Percentiles rank a stretch among this genome's conserved stretches.
Evolutionary conservation across 345 rosid species (phyloP).

Genomic region (Aurinia saxatilis): DNA sequence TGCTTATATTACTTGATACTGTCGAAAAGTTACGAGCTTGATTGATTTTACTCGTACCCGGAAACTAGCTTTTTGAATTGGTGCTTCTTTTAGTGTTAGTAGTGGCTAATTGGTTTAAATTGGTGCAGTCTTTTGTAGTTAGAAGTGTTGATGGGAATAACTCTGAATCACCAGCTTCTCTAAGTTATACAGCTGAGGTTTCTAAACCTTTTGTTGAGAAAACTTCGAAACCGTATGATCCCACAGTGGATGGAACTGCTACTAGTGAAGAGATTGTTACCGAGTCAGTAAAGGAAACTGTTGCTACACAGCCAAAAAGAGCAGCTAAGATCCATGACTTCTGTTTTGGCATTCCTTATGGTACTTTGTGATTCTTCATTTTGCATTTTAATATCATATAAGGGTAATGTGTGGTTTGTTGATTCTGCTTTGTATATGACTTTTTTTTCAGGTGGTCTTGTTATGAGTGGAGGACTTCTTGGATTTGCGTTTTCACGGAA

Average conservation of each 20-base stretch:
- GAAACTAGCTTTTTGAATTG: no score
- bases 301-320: conserved; percentile 26
- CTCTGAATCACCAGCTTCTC: conserved; percentile 26
- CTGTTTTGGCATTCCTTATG: conserved; percentile 92
- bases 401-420: background rate
- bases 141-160: conserved; percentile 45
- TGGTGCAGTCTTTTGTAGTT: conserved; percentile 40
- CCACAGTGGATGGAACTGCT: conserved; percentile 18
- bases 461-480: conserved; percentile 63
- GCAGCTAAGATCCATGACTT: conserved; percentile 85
- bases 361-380: conserved; percentile 26
- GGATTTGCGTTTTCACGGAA: conserved; percentile 70
- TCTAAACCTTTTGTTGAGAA: conserved; percentile 39
- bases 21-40: no score
- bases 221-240: conserved; percentile 22
- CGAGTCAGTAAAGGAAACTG: conserved; percentile 35
- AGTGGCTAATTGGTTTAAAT: conserved; percentile 1
- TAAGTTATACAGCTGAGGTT: conserved; percentile 37
- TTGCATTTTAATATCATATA: background rate
- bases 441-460: conserved; percentile 50
- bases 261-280: conserved; percentile 3
- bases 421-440: background rate
- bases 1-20: background rate
- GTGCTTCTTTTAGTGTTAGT: background rate
- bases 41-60: no score